These are phyloP conservation scores for Aspergillus hiratsukae DNA, from an alignment of 2,329 filamentous ascomycete genomes.

Conservation along the genomic window DNA sequence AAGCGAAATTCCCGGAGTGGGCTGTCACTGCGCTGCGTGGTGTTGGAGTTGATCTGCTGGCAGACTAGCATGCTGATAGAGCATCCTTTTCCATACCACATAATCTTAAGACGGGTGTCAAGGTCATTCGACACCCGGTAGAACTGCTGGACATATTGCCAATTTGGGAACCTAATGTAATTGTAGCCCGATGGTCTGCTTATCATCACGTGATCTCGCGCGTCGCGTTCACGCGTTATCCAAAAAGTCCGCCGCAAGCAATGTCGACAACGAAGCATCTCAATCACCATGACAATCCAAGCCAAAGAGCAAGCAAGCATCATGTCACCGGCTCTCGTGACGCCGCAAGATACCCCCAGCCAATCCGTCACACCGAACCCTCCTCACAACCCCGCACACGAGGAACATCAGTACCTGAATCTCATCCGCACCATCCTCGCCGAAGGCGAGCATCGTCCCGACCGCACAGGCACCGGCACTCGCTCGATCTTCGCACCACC, in stretches of 20 bases:
- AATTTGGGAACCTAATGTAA: background rate
- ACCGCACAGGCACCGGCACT: conserved; percentile 91
- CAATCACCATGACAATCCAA: background rate
- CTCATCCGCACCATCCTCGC: conserved; percentile 80
- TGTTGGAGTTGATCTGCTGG: conserved; percentile 74
- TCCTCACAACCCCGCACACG: conserved; percentile 51
- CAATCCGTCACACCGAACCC: conserved; percentile 6
- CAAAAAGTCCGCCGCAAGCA: background rate
- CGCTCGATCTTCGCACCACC: conserved; percentile 81
- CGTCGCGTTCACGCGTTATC: conserved; percentile 22
- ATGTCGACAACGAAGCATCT: background rate
- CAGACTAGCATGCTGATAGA: conserved; percentile 14
- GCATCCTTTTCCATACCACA: background rate
- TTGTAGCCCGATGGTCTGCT: background rate
- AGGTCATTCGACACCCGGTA: background rate
- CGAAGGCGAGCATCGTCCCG: conserved; percentile 80
- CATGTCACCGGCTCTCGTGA: background rate
- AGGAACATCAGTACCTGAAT: conserved; percentile 91
- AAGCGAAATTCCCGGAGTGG: conserved; percentile 71
- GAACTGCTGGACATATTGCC: background rate
- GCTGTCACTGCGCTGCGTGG: conserved; percentile 70
- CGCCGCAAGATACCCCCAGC: background rate
- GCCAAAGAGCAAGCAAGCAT: background rate
- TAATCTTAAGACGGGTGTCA: background rate
- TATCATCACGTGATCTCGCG: conserved; percentile 23